Percentiles rank a stretch among this genome's conserved stretches.
Evolutionary conservation across 1,284 basidiomycete genomes (phyloP).

Genomic region (Gymnopus androsaceus): DNA sequence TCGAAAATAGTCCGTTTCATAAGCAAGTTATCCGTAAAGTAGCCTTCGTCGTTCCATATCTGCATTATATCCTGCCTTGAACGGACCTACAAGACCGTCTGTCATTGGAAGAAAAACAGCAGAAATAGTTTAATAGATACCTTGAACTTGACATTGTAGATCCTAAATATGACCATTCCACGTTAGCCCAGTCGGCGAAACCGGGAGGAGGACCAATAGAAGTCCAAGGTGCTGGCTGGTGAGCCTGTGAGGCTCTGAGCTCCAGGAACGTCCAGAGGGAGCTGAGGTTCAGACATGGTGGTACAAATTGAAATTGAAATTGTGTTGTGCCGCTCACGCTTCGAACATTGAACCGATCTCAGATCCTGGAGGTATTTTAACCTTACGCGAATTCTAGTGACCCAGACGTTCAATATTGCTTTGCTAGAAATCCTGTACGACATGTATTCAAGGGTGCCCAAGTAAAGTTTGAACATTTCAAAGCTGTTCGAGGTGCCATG

Average conservation of each 20-base stretch:
- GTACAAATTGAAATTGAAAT: no score
- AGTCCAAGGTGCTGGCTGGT: constrained; percentile 21
- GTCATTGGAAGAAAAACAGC: constrained; percentile 5
- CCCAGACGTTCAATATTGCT: no score
- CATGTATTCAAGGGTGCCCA: no score
- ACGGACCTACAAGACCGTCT: constrained; percentile 75
- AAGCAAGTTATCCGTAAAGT: constrained; percentile 85
- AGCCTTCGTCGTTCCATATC: constrained; percentile 92
- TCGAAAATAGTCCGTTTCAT: constrained; percentile 79
- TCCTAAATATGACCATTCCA: constrained; percentile 95
- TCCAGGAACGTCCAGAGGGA: constrained; percentile 19
- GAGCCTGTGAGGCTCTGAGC: constrained; percentile 15
- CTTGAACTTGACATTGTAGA: constrained; percentile 87
- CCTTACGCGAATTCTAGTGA: no score
- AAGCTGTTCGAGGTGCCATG: no score
- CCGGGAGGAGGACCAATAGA: constrained; percentile 44
- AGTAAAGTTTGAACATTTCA: no score
- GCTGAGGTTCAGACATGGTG: no score
- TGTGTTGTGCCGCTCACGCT: no score
- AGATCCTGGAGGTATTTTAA: no score
- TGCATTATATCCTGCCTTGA: constrained; percentile 92
- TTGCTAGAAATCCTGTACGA: no score
- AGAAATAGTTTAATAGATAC: constrained; percentile 38
- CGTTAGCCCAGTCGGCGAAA: constrained; percentile 58
- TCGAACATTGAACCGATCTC: no score